phyloP scores from a whole-genome alignment of 176 grass and related monocot species.

The Triticum timopheevii region DNA sequence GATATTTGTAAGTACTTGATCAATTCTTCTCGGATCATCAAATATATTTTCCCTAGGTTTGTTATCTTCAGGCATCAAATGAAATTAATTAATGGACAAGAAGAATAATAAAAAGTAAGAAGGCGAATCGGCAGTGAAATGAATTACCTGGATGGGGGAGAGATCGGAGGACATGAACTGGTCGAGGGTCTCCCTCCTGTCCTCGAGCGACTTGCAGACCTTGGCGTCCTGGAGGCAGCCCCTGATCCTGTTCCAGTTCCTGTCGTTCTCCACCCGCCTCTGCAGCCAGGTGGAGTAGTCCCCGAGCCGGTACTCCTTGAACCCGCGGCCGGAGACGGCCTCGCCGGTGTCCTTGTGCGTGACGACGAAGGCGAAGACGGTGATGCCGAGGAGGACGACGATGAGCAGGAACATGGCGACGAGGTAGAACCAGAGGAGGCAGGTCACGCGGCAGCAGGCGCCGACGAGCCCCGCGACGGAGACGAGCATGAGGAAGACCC shows the following conservation, averaged over 20 bases:
- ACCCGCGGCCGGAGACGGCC: constrained; percentile 46
- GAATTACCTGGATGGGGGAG: constrained; percentile 74
- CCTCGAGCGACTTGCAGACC: constrained; percentile 59
- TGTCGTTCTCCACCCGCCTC: constrained; percentile 50
- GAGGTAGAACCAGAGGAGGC: constrained; percentile 94
- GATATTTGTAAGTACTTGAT: too few species aligned
- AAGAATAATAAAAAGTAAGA: too few species aligned
- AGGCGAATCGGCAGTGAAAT: too few species aligned
- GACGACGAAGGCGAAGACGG: constrained; percentile 82
- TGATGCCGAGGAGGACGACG: constrained; percentile 60
- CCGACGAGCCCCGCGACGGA: constrained; percentile 79
- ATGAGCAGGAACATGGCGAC: constrained; percentile 89
- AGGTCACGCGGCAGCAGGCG: constrained; percentile 71
- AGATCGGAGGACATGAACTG: constrained; percentile 50
- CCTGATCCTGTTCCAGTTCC: constrained; percentile 71
- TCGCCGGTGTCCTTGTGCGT: constrained; percentile 82
- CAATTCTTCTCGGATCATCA: not conserved
- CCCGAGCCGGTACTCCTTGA: constrained; percentile 87
- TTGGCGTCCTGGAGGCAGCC: constrained; percentile 67
- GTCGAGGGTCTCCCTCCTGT: not conserved
- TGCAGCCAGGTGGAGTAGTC: constrained; percentile 96
- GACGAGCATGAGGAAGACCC: constrained; percentile 67
- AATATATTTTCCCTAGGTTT: not conserved
- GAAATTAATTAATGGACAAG: too few species aligned
- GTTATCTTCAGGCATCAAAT: too few species aligned